These are phyloP conservation scores for Xylaria cubensis DNA, from an alignment of 495 filamentous ascomycete genomes.

Conservation along the genomic window DNA sequence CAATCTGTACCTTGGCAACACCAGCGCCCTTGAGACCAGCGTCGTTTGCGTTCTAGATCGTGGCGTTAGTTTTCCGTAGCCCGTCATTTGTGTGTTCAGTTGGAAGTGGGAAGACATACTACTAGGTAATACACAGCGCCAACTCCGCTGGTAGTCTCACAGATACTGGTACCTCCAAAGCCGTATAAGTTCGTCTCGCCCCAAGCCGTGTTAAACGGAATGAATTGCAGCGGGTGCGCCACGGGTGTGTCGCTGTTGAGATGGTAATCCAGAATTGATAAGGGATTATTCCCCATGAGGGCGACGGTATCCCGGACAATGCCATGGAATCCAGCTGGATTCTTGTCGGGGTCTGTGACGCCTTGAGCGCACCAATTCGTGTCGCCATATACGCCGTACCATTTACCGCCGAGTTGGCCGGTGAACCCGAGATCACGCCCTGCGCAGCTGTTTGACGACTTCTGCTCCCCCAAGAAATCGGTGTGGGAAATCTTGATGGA, in stretches of 20 bases:
- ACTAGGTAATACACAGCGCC: slow-evolving; percentile 5
- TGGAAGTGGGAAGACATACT: neutral
- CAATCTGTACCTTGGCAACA: neutral
- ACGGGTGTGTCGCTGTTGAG: neutral
- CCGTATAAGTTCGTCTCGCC: neutral
- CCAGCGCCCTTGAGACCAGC: neutral
- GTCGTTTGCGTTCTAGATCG: neutral
- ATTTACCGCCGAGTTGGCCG: slow-evolving; percentile 40
- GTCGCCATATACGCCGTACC: neutral
- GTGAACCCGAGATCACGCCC: slow-evolving; percentile 52
- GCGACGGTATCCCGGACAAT: neutral
- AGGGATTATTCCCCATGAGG: neutral
- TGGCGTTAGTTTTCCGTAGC: neutral
- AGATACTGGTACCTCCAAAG: neutral
- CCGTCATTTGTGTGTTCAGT: neutral
- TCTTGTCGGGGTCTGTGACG: neutral
- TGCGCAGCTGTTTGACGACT: slow-evolving; percentile 45
- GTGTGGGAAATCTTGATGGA: slow-evolving; percentile 23
- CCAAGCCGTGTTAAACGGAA: neutral
- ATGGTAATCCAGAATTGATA: neutral
- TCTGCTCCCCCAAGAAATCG: slow-evolving; percentile 44
- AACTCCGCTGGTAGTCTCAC: neutral
- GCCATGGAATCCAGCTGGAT: neutral
- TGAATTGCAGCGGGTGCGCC: slow-evolving; percentile 1
- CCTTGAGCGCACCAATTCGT: neutral